Conservation (phyloP, 495 filamentous ascomycete species). For the Neurospora tetrasperma region DNA sequence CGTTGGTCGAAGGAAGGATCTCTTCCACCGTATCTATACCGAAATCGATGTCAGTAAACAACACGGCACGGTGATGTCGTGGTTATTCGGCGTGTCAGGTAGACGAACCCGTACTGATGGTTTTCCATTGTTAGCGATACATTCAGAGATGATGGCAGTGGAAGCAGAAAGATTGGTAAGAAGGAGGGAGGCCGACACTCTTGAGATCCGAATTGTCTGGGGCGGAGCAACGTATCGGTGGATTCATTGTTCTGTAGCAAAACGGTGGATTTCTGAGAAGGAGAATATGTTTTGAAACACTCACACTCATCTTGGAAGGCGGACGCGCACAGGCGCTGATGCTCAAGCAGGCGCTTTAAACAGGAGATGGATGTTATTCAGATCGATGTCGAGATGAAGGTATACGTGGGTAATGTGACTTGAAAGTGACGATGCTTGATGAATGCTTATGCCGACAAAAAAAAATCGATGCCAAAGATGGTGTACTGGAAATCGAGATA, state of each 20-base stretch:
- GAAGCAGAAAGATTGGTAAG: constrained; percentile 1
- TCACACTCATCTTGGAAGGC: constrained; percentile 35
- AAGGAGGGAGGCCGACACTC: neutral
- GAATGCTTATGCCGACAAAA: neutral
- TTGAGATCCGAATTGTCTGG: neutral
- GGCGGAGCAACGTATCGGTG: neutral
- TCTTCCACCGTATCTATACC: constrained; percentile 33
- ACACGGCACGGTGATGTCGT: neutral
- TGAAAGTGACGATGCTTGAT: neutral
- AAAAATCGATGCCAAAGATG: neutral
- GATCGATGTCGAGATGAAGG: neutral
- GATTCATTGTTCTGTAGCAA: constrained; percentile 5
- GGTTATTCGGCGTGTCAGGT: neutral
- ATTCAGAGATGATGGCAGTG: neutral
- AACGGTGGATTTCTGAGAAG: constrained; percentile 1
- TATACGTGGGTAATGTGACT: neutral
- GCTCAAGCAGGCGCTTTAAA: neutral
- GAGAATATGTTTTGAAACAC: constrained; percentile 17
- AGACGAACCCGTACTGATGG: constrained; percentile 19
- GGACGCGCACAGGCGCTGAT: constrained; percentile 5
- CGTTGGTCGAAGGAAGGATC: constrained; percentile 44
- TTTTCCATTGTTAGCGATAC: constrained; percentile 18
- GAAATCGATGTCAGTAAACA: constrained; percentile 15
- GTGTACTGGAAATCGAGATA: neutral
- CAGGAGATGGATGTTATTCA: neutral